Evolutionary conservation across 2,329 filamentous ascomycete genomes (phyloP).

Genomic region (Xylariaceae sp.): DNA sequence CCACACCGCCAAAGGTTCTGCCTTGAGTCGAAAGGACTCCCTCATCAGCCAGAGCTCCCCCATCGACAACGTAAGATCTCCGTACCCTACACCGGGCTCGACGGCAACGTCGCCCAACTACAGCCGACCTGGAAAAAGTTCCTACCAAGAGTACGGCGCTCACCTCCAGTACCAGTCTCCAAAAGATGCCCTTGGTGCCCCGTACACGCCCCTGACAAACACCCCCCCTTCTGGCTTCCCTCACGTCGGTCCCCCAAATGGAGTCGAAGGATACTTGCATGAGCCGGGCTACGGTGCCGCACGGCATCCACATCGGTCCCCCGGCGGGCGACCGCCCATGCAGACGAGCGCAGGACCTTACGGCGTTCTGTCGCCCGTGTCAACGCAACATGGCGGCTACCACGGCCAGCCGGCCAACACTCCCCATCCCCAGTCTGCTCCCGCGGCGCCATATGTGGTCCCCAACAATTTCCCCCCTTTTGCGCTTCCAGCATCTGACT

Average conservation of each 20-base stretch:
- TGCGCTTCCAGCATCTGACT: constrained; percentile 54
- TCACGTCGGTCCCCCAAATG: constrained; percentile 26
- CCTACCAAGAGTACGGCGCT: constrained; percentile 30
- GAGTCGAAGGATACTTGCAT: constrained; percentile 36
- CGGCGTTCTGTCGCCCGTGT: constrained; percentile 45
- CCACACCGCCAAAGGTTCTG: constrained; percentile 71
- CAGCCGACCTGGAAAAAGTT: constrained; percentile 35
- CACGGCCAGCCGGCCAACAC: constrained; percentile 38
- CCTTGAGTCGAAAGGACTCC: constrained; percentile 66
- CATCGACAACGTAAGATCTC: constrained; percentile 31
- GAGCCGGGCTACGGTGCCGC: constrained; percentile 29
- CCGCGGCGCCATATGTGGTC: constrained; percentile 41
- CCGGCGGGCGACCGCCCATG: constrained; percentile 35
- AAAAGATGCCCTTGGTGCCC: constrained; percentile 34
- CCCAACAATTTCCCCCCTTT: constrained; percentile 58
- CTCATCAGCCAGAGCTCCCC: constrained; percentile 46
- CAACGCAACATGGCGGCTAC: constrained; percentile 38
- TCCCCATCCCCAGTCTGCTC: constrained; percentile 38
- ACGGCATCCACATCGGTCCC: constrained; percentile 32
- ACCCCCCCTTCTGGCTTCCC: constrained; percentile 32
- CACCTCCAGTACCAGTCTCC: constrained; percentile 39
- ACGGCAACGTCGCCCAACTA: constrained; percentile 40
- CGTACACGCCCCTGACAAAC: constrained; percentile 39
- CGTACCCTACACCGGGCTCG: constrained; percentile 33
- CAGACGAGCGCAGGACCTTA: constrained; percentile 43